Base-by-base conservation (phyloP, 306 rosid genomes). In the Dalbergia cochinchinensis region DNA sequence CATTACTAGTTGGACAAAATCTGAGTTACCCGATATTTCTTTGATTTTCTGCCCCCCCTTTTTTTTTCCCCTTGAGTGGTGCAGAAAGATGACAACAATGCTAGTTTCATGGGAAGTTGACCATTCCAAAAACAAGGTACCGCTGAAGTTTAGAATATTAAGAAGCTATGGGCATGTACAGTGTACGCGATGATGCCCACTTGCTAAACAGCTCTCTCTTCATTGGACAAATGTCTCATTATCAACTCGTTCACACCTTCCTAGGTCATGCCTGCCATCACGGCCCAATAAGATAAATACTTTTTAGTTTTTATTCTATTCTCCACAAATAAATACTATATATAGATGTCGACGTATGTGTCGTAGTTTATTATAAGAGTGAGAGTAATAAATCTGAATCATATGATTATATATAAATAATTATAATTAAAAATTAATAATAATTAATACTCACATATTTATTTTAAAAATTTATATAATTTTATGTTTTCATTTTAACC, bases 221-320 rank as follows among this genome's bases (percentile, higher is more conserved):
- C 26, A 80, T 87, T 89, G 80, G 85, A 78, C 90, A 83, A 74
- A 82, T 60, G 81, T 78, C 86, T 50, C 35, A 11, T 69, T 72
- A 67, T 80, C 89, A 83, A 88, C 84, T 67, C 69, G 85, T 39
- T 79, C 78, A 68, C 85, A 35, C 65, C 53, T 73, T 64, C 83
- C 77, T 31, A 68, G 75, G 77, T 62, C 77, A 8, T 72, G 57
- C 50, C 41, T 4, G 11, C 73, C 58, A 12, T 53, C 58, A 12
- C 34, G 85, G 78, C 31, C 79, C 82, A 72, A 58, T 37, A 37
- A 8, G 31, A 26, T 26, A 26, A 20, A n/a, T n/a, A n/a, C n/a
- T n/a, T n/a, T n/a, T n/a, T n/a, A n/a, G n/a, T n/a, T 20, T 20
- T 20, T 20, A 20, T 20, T 20, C 22, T 20, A 20, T 20, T 20